Evolutionary conservation across 2,329 filamentous ascomycete species (phyloP).

Genomic region (Neonectria coccinea): DNA sequence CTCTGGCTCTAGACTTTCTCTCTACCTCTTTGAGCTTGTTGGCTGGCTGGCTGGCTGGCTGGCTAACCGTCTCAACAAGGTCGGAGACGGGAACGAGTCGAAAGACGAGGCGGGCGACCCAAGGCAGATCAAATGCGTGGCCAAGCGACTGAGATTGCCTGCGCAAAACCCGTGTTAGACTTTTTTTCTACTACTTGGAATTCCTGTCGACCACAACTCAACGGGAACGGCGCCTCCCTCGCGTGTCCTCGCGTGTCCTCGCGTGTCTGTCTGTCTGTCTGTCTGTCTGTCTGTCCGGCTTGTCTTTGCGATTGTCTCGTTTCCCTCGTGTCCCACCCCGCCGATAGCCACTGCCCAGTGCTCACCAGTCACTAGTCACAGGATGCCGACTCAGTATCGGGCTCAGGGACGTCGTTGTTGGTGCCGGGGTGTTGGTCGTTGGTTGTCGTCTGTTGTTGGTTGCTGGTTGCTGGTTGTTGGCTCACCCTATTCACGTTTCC

Average conservation of each 20-base stretch:
- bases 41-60: background rate
- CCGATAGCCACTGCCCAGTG: background rate
- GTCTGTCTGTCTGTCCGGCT: constrained; percentile 3
- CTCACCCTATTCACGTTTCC: constrained; percentile 15
- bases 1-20: background rate
- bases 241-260: constrained; percentile 9
- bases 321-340: background rate
- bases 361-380: constrained; percentile 1
- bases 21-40: background rate
- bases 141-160: constrained; percentile 26
- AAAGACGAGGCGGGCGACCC: constrained; percentile 10
- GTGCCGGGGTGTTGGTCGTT: constrained; percentile 5
- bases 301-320: background rate
- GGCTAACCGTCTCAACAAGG: background rate
- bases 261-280: constrained; percentile 14
- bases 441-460: constrained; percentile 5
- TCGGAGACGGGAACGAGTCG: background rate
- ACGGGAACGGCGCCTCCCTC: constrained; percentile 40
- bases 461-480: constrained; percentile 8
- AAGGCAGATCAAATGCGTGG: constrained; percentile 7
- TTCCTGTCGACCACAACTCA: constrained; percentile 34
- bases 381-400: background rate
- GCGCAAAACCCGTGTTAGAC: constrained; percentile 32
- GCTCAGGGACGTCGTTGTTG: background rate
- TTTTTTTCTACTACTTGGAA: constrained; percentile 34